Evolutionary conservation across 1,284 basidiomycete genomes (phyloP).

Genomic region (Heterobasidion annosum): DNA sequence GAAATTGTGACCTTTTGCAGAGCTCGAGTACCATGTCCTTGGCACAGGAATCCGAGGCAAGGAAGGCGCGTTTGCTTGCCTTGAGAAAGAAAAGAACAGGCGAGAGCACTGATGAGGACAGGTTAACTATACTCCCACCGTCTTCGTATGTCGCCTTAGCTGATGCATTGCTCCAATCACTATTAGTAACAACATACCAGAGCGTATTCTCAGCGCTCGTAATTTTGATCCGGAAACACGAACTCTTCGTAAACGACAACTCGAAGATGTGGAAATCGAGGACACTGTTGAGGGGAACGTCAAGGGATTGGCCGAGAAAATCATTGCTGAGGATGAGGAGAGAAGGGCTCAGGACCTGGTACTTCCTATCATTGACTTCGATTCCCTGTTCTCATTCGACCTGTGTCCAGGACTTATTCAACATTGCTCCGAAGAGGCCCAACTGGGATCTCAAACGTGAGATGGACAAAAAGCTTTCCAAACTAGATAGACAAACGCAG

Average conservation of each 20-base stretch:
- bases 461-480: constrained; percentile 82
- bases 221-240: constrained; percentile 85
- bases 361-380: constrained; percentile 19
- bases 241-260: constrained; percentile 57
- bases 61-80: constrained; percentile 79
- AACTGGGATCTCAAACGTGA: constrained; percentile 98
- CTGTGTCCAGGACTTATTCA: constrained; percentile 75
- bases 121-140: constrained; percentile 17
- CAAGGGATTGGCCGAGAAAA: constrained; percentile 75
- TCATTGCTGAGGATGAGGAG: constrained; percentile 81
- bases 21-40: constrained; percentile 54
- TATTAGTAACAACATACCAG: constrained; percentile 16
- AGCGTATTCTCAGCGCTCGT: constrained; percentile 63
- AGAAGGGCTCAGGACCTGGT: constrained; percentile 83
- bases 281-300: constrained; percentile 88
- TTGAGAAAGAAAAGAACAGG: constrained; percentile 74
- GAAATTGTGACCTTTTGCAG: background rate
- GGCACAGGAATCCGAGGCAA: constrained; percentile 75
- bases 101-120: constrained; percentile 27
- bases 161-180: no score
- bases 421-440: constrained; percentile 91
- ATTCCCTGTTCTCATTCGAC: constrained; percentile 1
- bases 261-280: constrained; percentile 47
- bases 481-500: constrained; percentile 85
- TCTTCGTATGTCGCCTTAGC: no score